These are phyloP conservation scores for Yarrowia sp. DNA, from an alignment of 805 yeast genomes.

Conservation along the genomic window DNA sequence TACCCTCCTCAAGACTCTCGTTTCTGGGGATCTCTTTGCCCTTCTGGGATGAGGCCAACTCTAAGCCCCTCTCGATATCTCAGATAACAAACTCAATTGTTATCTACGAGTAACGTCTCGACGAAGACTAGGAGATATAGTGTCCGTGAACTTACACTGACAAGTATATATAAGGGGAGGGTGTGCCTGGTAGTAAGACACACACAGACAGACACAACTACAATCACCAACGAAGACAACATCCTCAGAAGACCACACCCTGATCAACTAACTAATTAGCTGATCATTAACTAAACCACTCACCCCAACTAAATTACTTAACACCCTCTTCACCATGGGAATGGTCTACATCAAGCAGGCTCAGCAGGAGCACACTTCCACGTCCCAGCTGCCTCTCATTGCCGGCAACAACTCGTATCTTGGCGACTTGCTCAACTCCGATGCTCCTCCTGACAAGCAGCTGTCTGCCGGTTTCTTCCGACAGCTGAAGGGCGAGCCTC, in stretches of 20 bases:
- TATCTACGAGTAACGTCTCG: not conserved
- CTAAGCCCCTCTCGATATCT: constrained; percentile 18
- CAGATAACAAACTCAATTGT: constrained; percentile 8
- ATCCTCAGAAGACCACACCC: no score
- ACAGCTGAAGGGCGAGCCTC: constrained; percentile 71
- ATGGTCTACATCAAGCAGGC: constrained; percentile 36
- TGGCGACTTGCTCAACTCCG: constrained; percentile 69
- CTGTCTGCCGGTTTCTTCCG: constrained; percentile 72
- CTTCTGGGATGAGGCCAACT: constrained; percentile 16
- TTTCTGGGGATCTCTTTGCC: constrained; percentile 13
- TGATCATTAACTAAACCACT: not conserved
- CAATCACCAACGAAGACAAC: no score
- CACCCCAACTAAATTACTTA: constrained; percentile 51
- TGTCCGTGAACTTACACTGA: no score
- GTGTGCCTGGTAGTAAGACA: no score
- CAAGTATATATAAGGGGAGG: constrained; percentile 13
- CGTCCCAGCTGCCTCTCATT: constrained; percentile 60
- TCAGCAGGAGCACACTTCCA: constrained; percentile 22
- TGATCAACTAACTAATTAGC: no score
- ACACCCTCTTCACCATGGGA: constrained; percentile 56
- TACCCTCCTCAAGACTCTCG: no score
- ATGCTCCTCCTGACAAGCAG: constrained; percentile 65
- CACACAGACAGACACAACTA: no score
- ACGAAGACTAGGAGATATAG: no score
- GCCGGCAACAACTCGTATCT: constrained; percentile 72